Evolutionary conservation across 305 asterid species (phyloP), one percentile per base, ranked within the genome.

Genomic region (Striga hermonthica): DNA sequence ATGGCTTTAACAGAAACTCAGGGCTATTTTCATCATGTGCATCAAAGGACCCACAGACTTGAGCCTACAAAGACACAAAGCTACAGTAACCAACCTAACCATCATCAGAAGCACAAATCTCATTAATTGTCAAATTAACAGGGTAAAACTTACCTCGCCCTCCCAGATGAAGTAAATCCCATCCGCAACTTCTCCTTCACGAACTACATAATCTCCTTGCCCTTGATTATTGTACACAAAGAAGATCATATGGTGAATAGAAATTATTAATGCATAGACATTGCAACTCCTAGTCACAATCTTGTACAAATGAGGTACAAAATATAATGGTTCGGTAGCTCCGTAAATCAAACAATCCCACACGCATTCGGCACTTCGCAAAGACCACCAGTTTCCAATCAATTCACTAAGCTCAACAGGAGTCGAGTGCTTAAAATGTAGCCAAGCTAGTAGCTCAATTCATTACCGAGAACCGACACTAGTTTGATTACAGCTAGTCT

Each of bases 111-210:
- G 72, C 72, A 60, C 44, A 75, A 38, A 28, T 44, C 38, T 45
- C 6, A 22, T 52, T 1, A 34, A 43, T 59, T 43, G 56, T 71
- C 53, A 28, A 70, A 6, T 38, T 58, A 68, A 31, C 22, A 64
- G 52, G 62, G 52, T 41, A 58, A 68, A 28, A 76, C 45, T 60
- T 76, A 88, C 99, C 87, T 83, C 95, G 71, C 97, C 99, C 43
- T 85, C 90, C 96, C 95, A 93, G 62, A 93, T 75, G 74, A 93
- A 84, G 79, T 88, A 88, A 63, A 88, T 70, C 53, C 96, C 99
- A 75, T 83, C 88, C 35, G 90, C 87, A 9, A 65, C 79, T 47
- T 90, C 92, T 60, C 97, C 96, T 80, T 90, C 95, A 7, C 84
- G 92, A 70, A 90, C 84, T 28, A 93, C 79, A 77, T 82, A 76